phyloP scores from a whole-genome alignment of 2,329 filamentous ascomycete species.

The Colletotrichum limetticola region DNA sequence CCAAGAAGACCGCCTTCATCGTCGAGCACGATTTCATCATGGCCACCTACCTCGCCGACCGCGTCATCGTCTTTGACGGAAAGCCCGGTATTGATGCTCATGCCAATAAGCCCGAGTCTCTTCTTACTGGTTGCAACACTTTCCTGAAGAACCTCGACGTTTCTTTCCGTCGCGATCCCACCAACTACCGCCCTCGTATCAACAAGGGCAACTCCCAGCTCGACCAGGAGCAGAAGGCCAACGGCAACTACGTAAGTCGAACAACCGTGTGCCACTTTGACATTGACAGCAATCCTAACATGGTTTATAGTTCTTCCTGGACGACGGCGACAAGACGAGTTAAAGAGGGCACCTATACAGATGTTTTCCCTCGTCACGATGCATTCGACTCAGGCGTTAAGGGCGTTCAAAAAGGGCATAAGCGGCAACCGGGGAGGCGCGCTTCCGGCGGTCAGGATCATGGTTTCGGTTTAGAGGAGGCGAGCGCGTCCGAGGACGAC shows the following conservation, averaged over 20 bases:
- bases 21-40: slow-evolving; percentile 99
- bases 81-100: slow-evolving; percentile 88
- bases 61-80: slow-evolving; percentile 98
- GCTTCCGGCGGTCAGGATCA: slow-evolving; percentile 43
- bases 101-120: slow-evolving; percentile 89
- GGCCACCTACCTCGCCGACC: slow-evolving; percentile 81
- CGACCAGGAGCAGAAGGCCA: slow-evolving; percentile 95
- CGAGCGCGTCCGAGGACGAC: slow-evolving; percentile 70
- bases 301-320: slow-evolving; percentile 85
- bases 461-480: slow-evolving; percentile 52
- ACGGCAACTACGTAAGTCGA: slow-evolving; percentile 85
- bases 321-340: slow-evolving; percentile 72
- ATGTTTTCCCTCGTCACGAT: slow-evolving; percentile 47
- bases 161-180: slow-evolving; percentile 97
- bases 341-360: slow-evolving; percentile 64
- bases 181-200: slow-evolving; percentile 96
- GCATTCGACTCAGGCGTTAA: slow-evolving; percentile 59
- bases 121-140: slow-evolving; percentile 94
- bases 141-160: slow-evolving; percentile 98
- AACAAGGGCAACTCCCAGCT: slow-evolving; percentile 97
- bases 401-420: slow-evolving; percentile 60
- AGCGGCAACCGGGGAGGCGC: slow-evolving; percentile 42
- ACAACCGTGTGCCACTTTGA: neutral
- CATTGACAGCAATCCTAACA: slow-evolving; percentile 37
- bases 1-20: slow-evolving; percentile 99